Evolutionary conservation across 2,329 filamentous ascomycete genomes (phyloP).

Genomic region (Botrytis fragariae): DNA sequence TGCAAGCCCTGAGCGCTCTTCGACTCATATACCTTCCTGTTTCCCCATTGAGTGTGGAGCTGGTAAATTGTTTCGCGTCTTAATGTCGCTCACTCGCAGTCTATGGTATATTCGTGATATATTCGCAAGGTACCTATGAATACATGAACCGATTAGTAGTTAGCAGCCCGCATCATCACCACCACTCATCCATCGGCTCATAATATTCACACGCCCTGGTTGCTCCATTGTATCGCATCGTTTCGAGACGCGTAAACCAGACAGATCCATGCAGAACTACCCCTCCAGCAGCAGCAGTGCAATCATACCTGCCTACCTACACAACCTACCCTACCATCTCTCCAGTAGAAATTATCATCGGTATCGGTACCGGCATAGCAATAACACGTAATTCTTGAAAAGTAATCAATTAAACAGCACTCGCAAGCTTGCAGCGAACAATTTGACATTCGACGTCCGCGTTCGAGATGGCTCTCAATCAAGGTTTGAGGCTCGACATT

Average conservation of each 20-base stretch:
- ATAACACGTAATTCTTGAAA: not conserved
- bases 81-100: not conserved
- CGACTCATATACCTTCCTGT: too few species aligned
- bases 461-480: too few species aligned
- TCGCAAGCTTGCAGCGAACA: not conserved
- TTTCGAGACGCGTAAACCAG: not conserved
- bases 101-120: fast-evolving
- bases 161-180: not conserved
- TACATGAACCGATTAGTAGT: not conserved
- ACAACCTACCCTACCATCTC: not conserved
- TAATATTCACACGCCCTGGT: not conserved
- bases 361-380: not conserved
- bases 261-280: not conserved
- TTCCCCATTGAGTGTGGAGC: not conserved
- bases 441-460: not conserved
- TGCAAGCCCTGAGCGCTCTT: not conserved
- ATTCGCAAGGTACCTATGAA: not conserved
- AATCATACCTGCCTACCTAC: too few species aligned
- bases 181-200: not conserved
- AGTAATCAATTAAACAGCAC: too few species aligned
- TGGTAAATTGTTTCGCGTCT: not conserved
- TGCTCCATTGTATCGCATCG: not conserved
- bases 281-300: not conserved
- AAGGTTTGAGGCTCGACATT: too few species aligned
- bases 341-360: too few species aligned